A percentile compares a stretch with the other conserved stretches of the same genome.
phyloP scores from a whole-genome alignment of 2,329 filamentous ascomycete species.

The Alternaria sp. region DNA sequence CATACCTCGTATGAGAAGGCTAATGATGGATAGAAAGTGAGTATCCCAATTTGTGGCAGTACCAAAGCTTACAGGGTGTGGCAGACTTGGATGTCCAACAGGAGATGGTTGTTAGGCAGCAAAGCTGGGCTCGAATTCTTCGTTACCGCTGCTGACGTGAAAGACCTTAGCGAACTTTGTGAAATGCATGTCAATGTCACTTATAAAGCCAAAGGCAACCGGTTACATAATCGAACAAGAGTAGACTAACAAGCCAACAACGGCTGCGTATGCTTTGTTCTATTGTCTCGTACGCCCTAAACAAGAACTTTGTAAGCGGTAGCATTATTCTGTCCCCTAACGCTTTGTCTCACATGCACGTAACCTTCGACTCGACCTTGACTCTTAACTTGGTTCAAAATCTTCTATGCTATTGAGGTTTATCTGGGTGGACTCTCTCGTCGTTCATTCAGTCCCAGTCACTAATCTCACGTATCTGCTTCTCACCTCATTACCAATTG shows the following conservation, averaged over 20 bases:
- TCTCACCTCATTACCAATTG: not conserved
- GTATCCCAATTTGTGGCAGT: not conserved
- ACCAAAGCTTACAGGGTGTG: not conserved
- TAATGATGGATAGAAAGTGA: too few species aligned
- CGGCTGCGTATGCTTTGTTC: not conserved
- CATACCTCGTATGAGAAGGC: too few species aligned
- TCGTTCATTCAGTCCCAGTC: not conserved
- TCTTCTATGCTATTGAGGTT: not conserved
- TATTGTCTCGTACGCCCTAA: not conserved
- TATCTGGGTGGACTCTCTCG: not conserved
- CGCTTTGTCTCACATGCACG: conserved; percentile 8
- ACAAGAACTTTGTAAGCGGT: not conserved
- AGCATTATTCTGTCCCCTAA: not conserved
- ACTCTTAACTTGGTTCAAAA: not conserved
- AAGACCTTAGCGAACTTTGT: not conserved
- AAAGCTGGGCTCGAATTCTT: not conserved
- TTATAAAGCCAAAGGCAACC: not conserved
- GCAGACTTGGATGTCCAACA: not conserved
- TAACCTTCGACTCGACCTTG: not conserved
- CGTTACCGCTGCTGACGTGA: not conserved
- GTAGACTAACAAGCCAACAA: too few species aligned
- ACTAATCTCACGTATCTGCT: not conserved
- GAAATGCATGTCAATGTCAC: not conserved
- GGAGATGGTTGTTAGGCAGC: not conserved
- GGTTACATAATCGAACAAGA: not conserved